These are phyloP conservation scores for Sambucus nigra DNA, from an alignment of 129 eudicot species.

Conservation along the genomic window DNA sequence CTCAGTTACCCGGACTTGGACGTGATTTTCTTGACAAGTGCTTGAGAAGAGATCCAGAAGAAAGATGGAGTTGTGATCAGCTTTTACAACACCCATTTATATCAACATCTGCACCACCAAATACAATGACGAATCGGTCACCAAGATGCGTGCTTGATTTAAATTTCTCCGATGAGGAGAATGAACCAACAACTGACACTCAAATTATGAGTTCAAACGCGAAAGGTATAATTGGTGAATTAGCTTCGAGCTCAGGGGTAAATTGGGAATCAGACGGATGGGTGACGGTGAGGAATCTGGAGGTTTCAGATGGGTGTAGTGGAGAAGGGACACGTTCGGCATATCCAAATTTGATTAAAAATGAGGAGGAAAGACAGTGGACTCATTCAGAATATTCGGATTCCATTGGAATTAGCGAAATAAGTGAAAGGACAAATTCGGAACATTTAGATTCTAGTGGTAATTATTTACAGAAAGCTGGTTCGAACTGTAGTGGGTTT, in stretches of 20 bases:
- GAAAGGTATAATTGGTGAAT: constrained; percentile 25
- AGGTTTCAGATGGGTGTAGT: not conserved
- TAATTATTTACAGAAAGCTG: not conserved
- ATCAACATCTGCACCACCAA: constrained; percentile 1
- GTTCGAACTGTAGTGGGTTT: not conserved
- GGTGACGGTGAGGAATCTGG: constrained; percentile 33
- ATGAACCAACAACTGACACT: not conserved
- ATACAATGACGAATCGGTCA: constrained; percentile 17
- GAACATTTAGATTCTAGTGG: constrained; percentile 19
- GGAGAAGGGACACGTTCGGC: constrained; percentile 12
- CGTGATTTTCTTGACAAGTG: constrained; percentile 56
- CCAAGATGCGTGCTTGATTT: constrained; percentile 44
- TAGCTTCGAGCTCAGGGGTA: constrained; percentile 27
- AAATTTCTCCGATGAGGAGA: constrained; percentile 28
- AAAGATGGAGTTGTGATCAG: constrained; percentile 66
- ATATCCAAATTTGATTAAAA: constrained; percentile 8
- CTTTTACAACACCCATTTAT: constrained; percentile 57
- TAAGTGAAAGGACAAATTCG: constrained; percentile 22
- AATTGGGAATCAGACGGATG: constrained; percentile 73
- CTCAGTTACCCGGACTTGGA: constrained; percentile 24
- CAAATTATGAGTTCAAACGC: not conserved
- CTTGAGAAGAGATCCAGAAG: constrained; percentile 16
- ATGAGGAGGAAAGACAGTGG: constrained; percentile 6
- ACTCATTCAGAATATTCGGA: constrained; percentile 21
- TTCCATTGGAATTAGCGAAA: constrained; percentile 7